Evolutionary conservation across 306 rosid genomes (phyloP), one percentile per base, ranked within the genome.

Genomic region (Vigna mungo): DNA sequence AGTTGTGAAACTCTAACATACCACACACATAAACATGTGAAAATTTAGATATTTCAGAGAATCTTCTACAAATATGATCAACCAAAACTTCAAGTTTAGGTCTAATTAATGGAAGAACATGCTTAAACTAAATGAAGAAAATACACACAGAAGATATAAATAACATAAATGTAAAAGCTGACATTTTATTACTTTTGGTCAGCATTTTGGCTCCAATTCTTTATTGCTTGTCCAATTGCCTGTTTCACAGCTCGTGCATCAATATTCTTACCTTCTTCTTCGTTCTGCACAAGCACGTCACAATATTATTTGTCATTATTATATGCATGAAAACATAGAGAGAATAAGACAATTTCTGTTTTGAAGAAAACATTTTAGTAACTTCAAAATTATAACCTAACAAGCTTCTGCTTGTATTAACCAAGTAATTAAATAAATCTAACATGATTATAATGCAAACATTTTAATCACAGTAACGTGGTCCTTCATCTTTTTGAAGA

Each of bases 241-340:
- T 67, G 63, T 55, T 81, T 71, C 77, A 85, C 86, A 67, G 82
- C 78, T 67, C 80, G 63, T 59, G 82, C 89, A 82, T 85, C 86
- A 64, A 82, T 72, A 17, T 54, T 60, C 39, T 76, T 80, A 12
- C 80, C 83, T 79, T 71, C 49, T 59, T 83, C 78, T 76, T 79
- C 86, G 46, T 79, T 78, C 89, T 85, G 30, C 75, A 61, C 72
- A 60, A 61, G 34, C 75, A 61, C 72, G 43, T 75, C 54, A 43
- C 74, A 70, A 20, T 1, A 56, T 61, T 16, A 61, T 32, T 23
- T 8, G 9, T 68, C 46, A 78, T n/a, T 43, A 47, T 59, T 70
- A 32, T 16, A 6, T 63, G 47, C 71, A 71, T 27, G 12, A 61
- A 23, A 72, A 62, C 53, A 25, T 25, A 12, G 20, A 61, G 39